Evolutionary conservation across 1,139 yeast species (phyloP).

Genomic region (Geotrichum candidum): DNA sequence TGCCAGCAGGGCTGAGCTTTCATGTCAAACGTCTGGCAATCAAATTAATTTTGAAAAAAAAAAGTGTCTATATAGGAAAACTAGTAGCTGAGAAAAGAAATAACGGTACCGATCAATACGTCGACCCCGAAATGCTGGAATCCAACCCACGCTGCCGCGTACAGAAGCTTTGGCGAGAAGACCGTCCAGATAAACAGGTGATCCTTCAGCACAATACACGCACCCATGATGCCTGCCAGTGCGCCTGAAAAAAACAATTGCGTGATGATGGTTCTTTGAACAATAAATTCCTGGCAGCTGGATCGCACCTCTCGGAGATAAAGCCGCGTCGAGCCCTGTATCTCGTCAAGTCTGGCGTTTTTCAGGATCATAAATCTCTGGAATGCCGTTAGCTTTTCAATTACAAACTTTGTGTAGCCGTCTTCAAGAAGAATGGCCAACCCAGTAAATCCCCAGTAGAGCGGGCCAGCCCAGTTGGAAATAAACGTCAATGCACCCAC

Average conservation of each 20-base stretch:
- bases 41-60: not conserved
- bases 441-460: conserved; percentile 70
- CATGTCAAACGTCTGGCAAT: not conserved
- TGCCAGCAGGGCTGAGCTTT: not conserved
- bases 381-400: conserved; percentile 4
- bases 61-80: not conserved
- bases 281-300: conserved; percentile 22
- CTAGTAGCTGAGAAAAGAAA: conserved; percentile 9
- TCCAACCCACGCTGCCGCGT: conserved; percentile 65
- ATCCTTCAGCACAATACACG: conserved; percentile 71
- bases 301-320: not conserved
- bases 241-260: conserved; percentile 57
- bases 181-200: conserved; percentile 97
- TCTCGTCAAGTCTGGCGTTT: not conserved
- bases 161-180: conserved; percentile 85
- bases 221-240: conserved; percentile 47
- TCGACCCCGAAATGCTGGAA: conserved; percentile 30
- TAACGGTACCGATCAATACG: conserved; percentile 14
- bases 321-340: not conserved
- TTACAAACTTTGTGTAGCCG: conserved; percentile 19
- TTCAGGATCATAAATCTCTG: not conserved
- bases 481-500: conserved; percentile 78
- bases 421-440: conserved; percentile 43
- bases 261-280: conserved; percentile 33
- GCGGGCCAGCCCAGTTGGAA: conserved; percentile 78